Evolutionary conservation across 495 filamentous ascomycete species (phyloP).

Genomic region (Aspergillus ostianus): DNA sequence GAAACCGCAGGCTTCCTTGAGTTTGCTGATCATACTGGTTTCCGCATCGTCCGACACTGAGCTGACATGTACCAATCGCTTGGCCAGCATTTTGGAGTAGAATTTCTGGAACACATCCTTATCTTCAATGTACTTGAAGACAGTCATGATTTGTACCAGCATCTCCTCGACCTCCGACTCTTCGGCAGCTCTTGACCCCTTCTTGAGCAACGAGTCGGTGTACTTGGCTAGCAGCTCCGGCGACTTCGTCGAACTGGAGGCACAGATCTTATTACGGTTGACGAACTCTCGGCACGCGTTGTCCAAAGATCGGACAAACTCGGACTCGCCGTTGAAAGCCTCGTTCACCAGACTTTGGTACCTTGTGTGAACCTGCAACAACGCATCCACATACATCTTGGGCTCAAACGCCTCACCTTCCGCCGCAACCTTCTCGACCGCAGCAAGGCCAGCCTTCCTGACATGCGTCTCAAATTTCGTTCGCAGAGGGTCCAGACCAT

Average conservation of each 20-base stretch:
- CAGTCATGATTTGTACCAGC: conserved; percentile 95
- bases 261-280: conserved; percentile 94
- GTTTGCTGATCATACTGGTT: conserved; percentile 98
- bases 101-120: conserved; percentile 99
- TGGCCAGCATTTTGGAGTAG: conserved; percentile 94
- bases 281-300: conserved; percentile 98
- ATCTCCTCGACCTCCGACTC: conserved; percentile 90
- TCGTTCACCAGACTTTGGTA: conserved; percentile 89
- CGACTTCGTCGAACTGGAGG: conserved; percentile 84
- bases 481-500: conserved; percentile 87
- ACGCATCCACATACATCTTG: conserved; percentile 92
- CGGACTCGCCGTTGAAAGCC: conserved; percentile 92
- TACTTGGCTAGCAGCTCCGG: conserved; percentile 95
- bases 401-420: conserved; percentile 92
- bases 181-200: conserved; percentile 85
- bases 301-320: conserved; percentile 94
- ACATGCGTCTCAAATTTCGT: conserved; percentile 91
- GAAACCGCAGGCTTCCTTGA: conserved; percentile 97
- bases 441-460: conserved; percentile 77
- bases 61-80: conserved; percentile 88
- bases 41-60: conserved; percentile 97
- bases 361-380: conserved; percentile 89
- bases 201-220: conserved; percentile 89
- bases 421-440: conserved; percentile 86
- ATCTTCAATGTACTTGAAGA: conserved; percentile 99